A percentile compares a stretch with the other conserved stretches of the same genome.
phyloP scores from a whole-genome alignment of 441 rosid species.

The Pelargonium australe region DNA sequence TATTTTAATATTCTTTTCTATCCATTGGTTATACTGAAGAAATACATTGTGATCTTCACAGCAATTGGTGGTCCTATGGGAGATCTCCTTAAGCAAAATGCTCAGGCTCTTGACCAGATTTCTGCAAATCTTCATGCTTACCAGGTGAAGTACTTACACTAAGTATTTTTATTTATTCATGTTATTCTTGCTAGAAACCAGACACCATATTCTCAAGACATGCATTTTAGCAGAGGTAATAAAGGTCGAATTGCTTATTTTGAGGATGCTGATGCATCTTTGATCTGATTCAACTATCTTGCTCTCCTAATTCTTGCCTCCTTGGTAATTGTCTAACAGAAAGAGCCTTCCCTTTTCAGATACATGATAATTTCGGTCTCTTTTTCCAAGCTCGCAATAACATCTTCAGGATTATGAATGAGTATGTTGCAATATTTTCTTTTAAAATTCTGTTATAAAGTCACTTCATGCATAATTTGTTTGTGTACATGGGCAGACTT shows the following conservation, averaged over 20 bases:
- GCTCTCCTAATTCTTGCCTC: background rate
- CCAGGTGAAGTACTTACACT: background rate
- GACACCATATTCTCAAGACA: background rate
- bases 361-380: slow-evolving; percentile 39
- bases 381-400: slow-evolving; percentile 37
- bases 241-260: background rate
- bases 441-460: background rate
- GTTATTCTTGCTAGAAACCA: background rate
- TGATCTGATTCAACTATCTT: background rate
- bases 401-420: slow-evolving; percentile 33
- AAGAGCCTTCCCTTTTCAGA: slow-evolving; percentile 28
- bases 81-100: slow-evolving; percentile 10
- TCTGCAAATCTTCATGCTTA: background rate
- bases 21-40: background rate
- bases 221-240: background rate
- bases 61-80: background rate
- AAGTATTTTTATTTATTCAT: background rate
- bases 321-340: background rate
- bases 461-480: background rate
- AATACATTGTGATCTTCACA: background rate
- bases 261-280: background rate
- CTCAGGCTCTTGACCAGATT: slow-evolving; percentile 3
- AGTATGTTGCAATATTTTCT: slow-evolving; percentile 31
- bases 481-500: background rate
- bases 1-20: background rate